A percentile compares a stretch with the other conserved stretches of the same genome.
phyloP scores from a whole-genome alignment of 345 rosid species.

The Salix dunnii region DNA sequence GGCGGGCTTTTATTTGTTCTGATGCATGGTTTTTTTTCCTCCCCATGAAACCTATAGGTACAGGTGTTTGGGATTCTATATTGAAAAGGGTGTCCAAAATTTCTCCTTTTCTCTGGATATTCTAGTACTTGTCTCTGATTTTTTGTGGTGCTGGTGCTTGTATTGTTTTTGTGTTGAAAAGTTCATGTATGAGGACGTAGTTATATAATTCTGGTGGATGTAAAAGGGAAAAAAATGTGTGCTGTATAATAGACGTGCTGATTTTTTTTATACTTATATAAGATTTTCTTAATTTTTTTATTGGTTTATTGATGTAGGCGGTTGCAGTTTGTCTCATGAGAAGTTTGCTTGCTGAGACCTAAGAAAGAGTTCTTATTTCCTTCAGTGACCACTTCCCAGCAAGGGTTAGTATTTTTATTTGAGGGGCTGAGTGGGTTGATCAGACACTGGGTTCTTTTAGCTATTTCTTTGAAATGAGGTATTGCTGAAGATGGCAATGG shows the following conservation, averaged over 20 bases:
- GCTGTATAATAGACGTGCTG: not conserved
- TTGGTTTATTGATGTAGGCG: constrained; percentile 13
- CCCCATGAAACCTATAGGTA: constrained; percentile 13
- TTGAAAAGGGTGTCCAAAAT: constrained; percentile 15
- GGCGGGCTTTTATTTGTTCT: constrained; percentile 17
- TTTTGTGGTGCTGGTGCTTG: constrained; percentile 15
- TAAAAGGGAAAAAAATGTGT: not conserved
- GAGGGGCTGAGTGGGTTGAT: constrained; percentile 8
- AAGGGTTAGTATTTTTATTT: constrained; percentile 22
- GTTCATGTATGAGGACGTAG: constrained; percentile 1
- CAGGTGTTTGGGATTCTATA: constrained; percentile 4
- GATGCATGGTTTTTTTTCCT: constrained; percentile 12
- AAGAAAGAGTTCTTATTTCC: constrained; percentile 11
- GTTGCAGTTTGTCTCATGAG: constrained; percentile 12
- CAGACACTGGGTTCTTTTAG: constrained; percentile 16
- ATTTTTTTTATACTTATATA: not conserved
- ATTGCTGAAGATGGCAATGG: constrained; percentile 43
- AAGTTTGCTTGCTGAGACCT: constrained; percentile 13
- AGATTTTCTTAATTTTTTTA: constrained; percentile 4
- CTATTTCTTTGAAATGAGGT: constrained; percentile 32
- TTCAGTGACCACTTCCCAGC: constrained; percentile 11
- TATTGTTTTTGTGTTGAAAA: not conserved
- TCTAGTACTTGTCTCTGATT: not conserved
- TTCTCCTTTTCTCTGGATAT: constrained; percentile 1
- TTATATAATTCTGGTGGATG: constrained; percentile 2